Evolutionary conservation across 106 monocot species (phyloP).

Genomic region (Posidonia australis): DNA sequence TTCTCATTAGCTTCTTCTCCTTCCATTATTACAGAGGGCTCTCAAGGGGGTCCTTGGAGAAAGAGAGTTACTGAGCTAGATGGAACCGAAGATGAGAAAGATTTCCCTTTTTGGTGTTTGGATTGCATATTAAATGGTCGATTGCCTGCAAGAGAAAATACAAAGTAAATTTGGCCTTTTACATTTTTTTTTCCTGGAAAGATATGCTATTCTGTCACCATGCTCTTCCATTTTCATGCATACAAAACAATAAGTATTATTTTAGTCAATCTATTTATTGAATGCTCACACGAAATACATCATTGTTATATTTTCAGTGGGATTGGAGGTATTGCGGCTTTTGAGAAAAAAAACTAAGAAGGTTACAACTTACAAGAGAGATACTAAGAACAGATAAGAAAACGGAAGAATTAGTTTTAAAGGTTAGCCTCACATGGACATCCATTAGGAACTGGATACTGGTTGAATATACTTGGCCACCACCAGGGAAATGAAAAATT

Average conservation of each 20-base stretch:
- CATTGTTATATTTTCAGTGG: too few species aligned
- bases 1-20: slow-evolving; percentile 73
- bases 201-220: background rate
- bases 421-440: too few species aligned
- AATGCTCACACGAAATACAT: too few species aligned
- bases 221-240: background rate
- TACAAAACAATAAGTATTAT: background rate
- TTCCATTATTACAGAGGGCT: slow-evolving; percentile 88
- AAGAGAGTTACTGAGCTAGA: slow-evolving; percentile 78
- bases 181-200: background rate
- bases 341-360: too few species aligned
- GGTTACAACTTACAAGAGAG: too few species aligned
- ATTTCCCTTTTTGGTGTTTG: slow-evolving; percentile 89
- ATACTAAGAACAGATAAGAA: too few species aligned
- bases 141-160: slow-evolving; percentile 66
- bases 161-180: slow-evolving; percentile 43
- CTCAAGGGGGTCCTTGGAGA: slow-evolving; percentile 85
- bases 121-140: slow-evolving; percentile 74
- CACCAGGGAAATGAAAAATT: too few species aligned
- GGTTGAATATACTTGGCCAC: too few species aligned
- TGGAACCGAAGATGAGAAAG: slow-evolving; percentile 87
- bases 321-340: too few species aligned
- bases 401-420: too few species aligned
- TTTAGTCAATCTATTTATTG: too few species aligned
- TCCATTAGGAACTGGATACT: too few species aligned